These are phyloP conservation scores for Fraxinus excelsior DNA, from an alignment of 257 asterid genomes.

Conservation along the genomic window DNA sequence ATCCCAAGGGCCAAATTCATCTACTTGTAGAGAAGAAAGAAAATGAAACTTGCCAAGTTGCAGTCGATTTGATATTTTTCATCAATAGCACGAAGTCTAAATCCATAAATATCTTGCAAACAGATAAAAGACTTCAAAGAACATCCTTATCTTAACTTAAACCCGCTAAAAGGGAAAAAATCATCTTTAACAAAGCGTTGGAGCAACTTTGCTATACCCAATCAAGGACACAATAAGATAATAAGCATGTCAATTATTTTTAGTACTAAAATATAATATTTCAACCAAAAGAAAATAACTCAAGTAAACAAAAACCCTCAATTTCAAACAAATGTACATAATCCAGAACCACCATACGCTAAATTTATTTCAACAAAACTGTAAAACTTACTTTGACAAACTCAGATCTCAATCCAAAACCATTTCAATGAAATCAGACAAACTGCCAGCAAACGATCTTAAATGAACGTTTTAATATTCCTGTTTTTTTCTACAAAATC, in stretches of 20 bases:
- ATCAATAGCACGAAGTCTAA: background rate
- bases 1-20: background rate
- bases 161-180: background rate
- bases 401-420: conserved; percentile 25
- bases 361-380: conserved; percentile 15
- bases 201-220: conserved; percentile 7
- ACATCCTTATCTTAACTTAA: background rate
- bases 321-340: conserved; percentile 23
- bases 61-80: background rate
- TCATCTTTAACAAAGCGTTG: background rate
- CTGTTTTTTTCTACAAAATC: background rate
- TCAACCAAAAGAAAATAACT: background rate
- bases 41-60: background rate
- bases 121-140: background rate
- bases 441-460: background rate
- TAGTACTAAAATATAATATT: conserved; percentile 18
- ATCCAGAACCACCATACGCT: conserved; percentile 21
- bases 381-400: background rate
- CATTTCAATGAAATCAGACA: conserved; percentile 7
- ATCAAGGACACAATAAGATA: conserved; percentile 6
- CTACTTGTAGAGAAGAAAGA: background rate
- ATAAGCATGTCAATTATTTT: background rate
- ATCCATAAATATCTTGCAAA: background rate
- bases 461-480: conserved; percentile 1
- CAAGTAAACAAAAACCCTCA: conserved; percentile 6